These are phyloP conservation scores for Fusarium bactridioides DNA, from an alignment of 2,329 filamentous ascomycete genomes.

Conservation along the genomic window DNA sequence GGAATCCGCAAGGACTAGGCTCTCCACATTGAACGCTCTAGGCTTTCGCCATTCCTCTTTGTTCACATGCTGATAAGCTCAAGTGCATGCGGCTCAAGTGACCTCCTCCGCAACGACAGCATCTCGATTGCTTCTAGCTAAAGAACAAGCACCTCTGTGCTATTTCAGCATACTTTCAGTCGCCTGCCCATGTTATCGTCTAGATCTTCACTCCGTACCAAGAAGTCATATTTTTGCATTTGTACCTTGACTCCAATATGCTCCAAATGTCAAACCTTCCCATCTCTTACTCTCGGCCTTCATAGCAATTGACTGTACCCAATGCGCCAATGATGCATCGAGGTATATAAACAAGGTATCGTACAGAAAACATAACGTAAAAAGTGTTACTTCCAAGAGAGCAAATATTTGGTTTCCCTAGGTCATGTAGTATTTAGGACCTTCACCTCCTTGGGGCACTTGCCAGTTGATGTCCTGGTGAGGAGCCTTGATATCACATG, in stretches of 20 bases:
- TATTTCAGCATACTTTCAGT: neutral
- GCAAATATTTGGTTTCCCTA: slow-evolving; percentile 39
- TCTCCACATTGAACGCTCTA: slow-evolving; percentile 30
- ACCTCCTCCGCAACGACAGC: neutral
- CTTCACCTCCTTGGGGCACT: slow-evolving; percentile 89
- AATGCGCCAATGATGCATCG: slow-evolving; percentile 34
- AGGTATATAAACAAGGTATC: slow-evolving; percentile 40
- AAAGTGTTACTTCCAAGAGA: neutral
- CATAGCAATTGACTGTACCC: slow-evolving; percentile 9
- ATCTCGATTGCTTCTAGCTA: neutral
- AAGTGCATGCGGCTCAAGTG: slow-evolving; percentile 21
- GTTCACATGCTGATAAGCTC: slow-evolving; percentile 22
- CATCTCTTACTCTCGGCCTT: slow-evolving; percentile 13
- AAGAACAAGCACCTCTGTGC: neutral
- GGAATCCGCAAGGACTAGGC: slow-evolving; percentile 13
- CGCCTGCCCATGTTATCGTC: neutral
- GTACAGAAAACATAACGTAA: slow-evolving; percentile 32
- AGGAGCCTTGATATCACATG: slow-evolving; percentile 98
- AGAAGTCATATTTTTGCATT: slow-evolving; percentile 9
- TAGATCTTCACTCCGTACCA: neutral
- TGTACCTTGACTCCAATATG: slow-evolving; percentile 31
- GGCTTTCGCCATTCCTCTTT: slow-evolving; percentile 15
- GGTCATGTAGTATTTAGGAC: slow-evolving; percentile 77
- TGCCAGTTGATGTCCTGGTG: slow-evolving; percentile 98
- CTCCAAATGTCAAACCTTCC: slow-evolving; percentile 16